Percentiles rank a stretch among this genome's conserved stretches.
These are phyloP conservation scores for Bipolaris gigantea DNA, from an alignment of 2,329 filamentous ascomycete genomes.

Conservation along the genomic window DNA sequence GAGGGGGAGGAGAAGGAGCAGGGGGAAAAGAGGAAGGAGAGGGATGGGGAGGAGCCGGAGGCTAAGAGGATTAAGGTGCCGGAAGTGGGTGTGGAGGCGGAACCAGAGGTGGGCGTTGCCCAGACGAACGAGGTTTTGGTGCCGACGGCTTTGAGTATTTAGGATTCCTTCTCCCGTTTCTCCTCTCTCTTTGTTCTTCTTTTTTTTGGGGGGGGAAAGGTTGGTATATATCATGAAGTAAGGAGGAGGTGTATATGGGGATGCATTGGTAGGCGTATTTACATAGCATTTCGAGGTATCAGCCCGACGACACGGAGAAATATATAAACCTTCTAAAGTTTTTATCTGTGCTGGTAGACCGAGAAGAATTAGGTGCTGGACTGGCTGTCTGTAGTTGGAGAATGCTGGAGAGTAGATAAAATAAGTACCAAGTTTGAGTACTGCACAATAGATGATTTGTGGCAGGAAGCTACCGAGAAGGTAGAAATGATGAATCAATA, in stretches of 20 bases:
- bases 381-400: too few species aligned
- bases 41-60: conserved; percentile 19
- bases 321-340: background rate
- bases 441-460: too few species aligned
- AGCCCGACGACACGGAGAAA: background rate
- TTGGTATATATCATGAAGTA: background rate
- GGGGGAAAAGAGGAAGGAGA: conserved; percentile 24
- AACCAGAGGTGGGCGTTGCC: conserved; percentile 3
- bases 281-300: conserved; percentile 12
- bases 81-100: conserved; percentile 15
- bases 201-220: background rate
- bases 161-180: background rate
- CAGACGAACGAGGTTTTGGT: conserved; percentile 22
- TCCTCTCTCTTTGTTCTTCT: background rate
- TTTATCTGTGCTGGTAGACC: too few species aligned
- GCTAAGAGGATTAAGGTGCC: conserved; percentile 36
- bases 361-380: too few species aligned
- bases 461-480: too few species aligned
- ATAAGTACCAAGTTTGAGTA: too few species aligned
- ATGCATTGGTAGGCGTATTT: conserved; percentile 16
- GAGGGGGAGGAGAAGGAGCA: conserved; percentile 17
- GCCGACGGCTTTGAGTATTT: conserved; percentile 26
- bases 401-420: too few species aligned
- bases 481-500: too few species aligned
- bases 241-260: too few species aligned